Base-by-base conservation (phyloP, 1,284 basidiomycete genomes). In the Microbotryomycetes sp. region DNA sequence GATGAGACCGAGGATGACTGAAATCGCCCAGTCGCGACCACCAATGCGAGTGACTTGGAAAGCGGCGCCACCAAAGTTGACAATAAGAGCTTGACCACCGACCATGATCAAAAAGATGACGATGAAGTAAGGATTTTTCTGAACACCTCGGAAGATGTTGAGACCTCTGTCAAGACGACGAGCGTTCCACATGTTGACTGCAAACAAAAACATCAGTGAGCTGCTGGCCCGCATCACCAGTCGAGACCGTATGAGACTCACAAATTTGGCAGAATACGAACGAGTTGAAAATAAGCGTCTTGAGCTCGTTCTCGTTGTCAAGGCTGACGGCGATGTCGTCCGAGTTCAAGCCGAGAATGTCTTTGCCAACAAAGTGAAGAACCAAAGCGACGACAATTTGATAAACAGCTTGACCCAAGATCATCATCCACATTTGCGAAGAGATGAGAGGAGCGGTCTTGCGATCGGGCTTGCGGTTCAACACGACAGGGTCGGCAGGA, bases 191-290 rank as follows among this genome's bases (percentile, higher is more conserved):
- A 91, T 92, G 79, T 97, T 97, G 79, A 80, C 74, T 74, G 56
- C 28, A 23, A 23, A 16, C 6, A 22, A 2, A 49, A 28, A 31
- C 31, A 47, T 12, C 29, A 19, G 56, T 29, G 6, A 31, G 19
- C 16, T 1, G 29, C 23, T 3, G 60, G 66, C 56, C 29, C 68
- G 67, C 0, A 3, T n/a, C 16, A 48, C 31, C 16, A 9, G 19
- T 16, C 48, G 79, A 16, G 3, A 26, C 2, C n/a, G 45, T 14
- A 6, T 29, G 36, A 2, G 3, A 59, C 64, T 14, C 30, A 64
- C 85, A 90, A 70, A 97, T 91, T 75, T 96, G 92, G 54, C 89
- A 90, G 77, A 97, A 97, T 50, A 98, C 94, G 73, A 97, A 98
- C 19, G 86, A 81, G 74, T 97, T 98, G 84, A 98, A 98, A 47